Evolutionary conservation across 2,329 filamentous ascomycete genomes (phyloP).

Genomic region (Scopulariopsis brevicaulis): DNA sequence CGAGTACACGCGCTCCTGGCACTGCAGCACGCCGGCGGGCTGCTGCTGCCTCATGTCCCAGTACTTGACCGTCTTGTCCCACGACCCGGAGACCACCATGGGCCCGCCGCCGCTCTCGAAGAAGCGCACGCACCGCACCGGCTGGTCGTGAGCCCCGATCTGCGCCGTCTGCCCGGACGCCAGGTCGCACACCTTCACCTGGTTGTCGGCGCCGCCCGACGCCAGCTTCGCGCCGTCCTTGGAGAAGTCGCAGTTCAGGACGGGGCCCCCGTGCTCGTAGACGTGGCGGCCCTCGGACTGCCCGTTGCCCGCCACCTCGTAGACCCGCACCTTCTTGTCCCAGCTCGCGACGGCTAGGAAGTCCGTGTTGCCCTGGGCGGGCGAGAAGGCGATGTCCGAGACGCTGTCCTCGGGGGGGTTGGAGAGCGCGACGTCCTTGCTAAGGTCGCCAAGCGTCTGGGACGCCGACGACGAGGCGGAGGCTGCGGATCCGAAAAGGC

Average conservation of each 20-base stretch:
- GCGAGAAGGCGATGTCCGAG: conserved; percentile 76
- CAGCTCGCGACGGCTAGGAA: conserved; percentile 86
- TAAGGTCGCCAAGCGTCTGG: conserved; percentile 81
- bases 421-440: conserved; percentile 71
- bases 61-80: conserved; percentile 86
- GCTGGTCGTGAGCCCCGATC: conserved; percentile 75
- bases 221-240: conserved; percentile 90
- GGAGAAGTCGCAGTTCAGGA: conserved; percentile 78
- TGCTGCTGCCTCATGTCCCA: conserved; percentile 64
- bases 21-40: conserved; percentile 54
- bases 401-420: conserved; percentile 81
- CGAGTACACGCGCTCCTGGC: conserved; percentile 74
- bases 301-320: conserved; percentile 72
- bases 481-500: conserved; percentile 44
- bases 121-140: conserved; percentile 69
- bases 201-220: conserved; percentile 83
- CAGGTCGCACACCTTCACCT: conserved; percentile 79
- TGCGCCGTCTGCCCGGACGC: conserved; percentile 53
- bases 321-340: conserved; percentile 97
- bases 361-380: conserved; percentile 42
- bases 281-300: conserved; percentile 75
- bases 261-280: conserved; percentile 78
- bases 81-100: conserved; percentile 85
- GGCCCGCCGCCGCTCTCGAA: conserved; percentile 61
- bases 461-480: conserved; percentile 39